Evolutionary conservation across 23 red algal genomes (phyloP).

Genomic region (Gracilariopsis chorda): DNA sequence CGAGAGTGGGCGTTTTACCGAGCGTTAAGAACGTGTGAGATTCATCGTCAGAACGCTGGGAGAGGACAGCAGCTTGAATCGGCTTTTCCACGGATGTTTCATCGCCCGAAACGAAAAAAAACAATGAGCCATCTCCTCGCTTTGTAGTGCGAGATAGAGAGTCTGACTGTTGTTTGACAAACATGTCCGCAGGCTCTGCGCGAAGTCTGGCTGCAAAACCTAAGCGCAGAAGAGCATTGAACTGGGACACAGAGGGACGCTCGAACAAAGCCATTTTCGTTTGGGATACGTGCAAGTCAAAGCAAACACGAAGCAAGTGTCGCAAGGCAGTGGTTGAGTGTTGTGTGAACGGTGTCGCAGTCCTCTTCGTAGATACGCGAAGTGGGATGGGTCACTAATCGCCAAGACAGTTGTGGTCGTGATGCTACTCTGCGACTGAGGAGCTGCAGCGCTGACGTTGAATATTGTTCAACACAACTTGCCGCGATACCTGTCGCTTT

Average conservation of each 20-base stretch:
- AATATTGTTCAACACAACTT: too few relatives aligned
- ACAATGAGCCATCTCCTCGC: not conserved
- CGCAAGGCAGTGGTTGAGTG: too few relatives aligned
- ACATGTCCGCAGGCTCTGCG: slow-evolving; percentile 32
- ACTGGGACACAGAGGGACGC: not conserved
- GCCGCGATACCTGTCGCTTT: too few relatives aligned
- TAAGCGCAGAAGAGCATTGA: slow-evolving; percentile 5
- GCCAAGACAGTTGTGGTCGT: too few relatives aligned
- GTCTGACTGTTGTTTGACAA: not conserved
- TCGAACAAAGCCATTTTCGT: slow-evolving; percentile 56
- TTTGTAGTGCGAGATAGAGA: not conserved
- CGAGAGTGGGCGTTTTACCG: not conserved
- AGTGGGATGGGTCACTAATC: too few relatives aligned
- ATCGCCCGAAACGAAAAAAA: slow-evolving; percentile 25
- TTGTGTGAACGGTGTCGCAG: too few relatives aligned
- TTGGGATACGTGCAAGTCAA: too few relatives aligned
- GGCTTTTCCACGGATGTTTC: not conserved
- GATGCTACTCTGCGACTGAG: too few relatives aligned
- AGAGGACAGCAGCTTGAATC: not conserved
- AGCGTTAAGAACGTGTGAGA: slow-evolving; percentile 4
- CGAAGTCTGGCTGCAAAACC: slow-evolving; percentile 51
- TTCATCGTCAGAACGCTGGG: not conserved
- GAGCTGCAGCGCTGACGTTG: too few relatives aligned
- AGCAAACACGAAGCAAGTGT: too few relatives aligned
- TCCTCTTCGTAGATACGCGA: too few relatives aligned